A percentile compares a stretch with the other conserved stretches of the same genome.
phyloP scores from a whole-genome alignment of 2,329 filamentous ascomycete species.

The Cladophialophora chaetospira region DNA sequence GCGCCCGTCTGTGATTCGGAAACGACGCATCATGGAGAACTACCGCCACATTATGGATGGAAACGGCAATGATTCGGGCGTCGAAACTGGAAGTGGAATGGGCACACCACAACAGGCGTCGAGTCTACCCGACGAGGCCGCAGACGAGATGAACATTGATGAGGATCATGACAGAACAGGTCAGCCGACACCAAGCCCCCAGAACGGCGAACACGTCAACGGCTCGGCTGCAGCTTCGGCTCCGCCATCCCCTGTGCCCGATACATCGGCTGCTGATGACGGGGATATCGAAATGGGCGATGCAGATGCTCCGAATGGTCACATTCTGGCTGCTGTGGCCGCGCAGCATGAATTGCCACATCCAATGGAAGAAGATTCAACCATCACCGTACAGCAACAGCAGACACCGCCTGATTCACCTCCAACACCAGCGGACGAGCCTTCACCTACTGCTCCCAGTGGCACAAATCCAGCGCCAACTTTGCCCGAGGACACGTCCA shows the following conservation, averaged over 20 bases:
- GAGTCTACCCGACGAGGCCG: conserved; percentile 45
- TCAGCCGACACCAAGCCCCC: conserved; percentile 24
- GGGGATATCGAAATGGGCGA: conserved; percentile 44
- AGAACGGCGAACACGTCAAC: conserved; percentile 15
- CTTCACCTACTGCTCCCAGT: background rate
- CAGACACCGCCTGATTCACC: conserved; percentile 36
- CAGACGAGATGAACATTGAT: conserved; percentile 47
- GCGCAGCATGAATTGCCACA: conserved; percentile 36
- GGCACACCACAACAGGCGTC: conserved; percentile 49
- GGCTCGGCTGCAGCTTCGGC: conserved; percentile 26
- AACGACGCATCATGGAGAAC: conserved; percentile 82
- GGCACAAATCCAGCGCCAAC: conserved; percentile 11
- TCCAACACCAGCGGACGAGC: conserved; percentile 18
- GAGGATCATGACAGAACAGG: conserved; percentile 25
- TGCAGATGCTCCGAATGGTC: conserved; percentile 42
- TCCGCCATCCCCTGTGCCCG: conserved; percentile 16
- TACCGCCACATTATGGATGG: conserved; percentile 66
- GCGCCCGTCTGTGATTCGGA: conserved; percentile 75
- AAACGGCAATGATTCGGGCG: conserved; percentile 53
- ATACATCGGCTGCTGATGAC: conserved; percentile 6
- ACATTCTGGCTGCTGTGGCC: conserved; percentile 38
- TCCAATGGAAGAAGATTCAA: conserved; percentile 29
- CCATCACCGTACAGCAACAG: conserved; percentile 31
- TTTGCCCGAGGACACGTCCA: conserved; percentile 24
- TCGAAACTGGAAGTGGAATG: conserved; percentile 51